phyloP scores from a whole-genome alignment of 345 rosid genomes.

The Hirschfeldia incana region DNA sequence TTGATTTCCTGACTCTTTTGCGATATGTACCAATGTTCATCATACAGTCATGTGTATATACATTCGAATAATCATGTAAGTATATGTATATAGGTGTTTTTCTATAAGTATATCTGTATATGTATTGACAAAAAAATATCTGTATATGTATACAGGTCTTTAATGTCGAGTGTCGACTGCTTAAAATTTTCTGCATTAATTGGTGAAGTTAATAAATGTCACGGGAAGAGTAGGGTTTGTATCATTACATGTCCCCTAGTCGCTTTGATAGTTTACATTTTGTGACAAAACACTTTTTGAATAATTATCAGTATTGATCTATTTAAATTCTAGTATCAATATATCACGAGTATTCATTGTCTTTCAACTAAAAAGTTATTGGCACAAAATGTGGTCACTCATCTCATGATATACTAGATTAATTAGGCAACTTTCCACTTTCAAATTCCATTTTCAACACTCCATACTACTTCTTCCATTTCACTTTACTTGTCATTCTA shows the following conservation, averaged over 20 bases:
- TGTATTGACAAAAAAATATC: too few relatives aligned
- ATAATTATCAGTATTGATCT: not conserved
- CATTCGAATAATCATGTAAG: not conserved
- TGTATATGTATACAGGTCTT: not conserved
- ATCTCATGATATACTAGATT: not conserved
- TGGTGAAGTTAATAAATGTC: constrained; percentile 20
- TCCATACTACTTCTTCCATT: not conserved
- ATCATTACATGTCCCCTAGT: constrained; percentile 8
- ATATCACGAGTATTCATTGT: not conserved
- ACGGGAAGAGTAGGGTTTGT: constrained; percentile 14
- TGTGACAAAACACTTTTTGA: not conserved
- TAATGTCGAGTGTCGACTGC: not conserved
- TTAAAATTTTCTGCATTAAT: not conserved
- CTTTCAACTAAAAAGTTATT: not conserved
- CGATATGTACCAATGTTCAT: constrained; percentile 2
- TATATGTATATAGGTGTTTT: not conserved
- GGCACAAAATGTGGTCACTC: not conserved
- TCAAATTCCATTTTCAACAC: not conserved
- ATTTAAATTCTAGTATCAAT: not conserved
- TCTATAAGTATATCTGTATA: too few relatives aligned
- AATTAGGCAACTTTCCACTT: not conserved
- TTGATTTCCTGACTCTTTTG: not conserved
- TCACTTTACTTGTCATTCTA: too few relatives aligned
- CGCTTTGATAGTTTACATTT: not conserved
- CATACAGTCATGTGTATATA: not conserved